Conservation (phyloP, 139 green algal genomes). For the Tetraselmis striata region DNA sequence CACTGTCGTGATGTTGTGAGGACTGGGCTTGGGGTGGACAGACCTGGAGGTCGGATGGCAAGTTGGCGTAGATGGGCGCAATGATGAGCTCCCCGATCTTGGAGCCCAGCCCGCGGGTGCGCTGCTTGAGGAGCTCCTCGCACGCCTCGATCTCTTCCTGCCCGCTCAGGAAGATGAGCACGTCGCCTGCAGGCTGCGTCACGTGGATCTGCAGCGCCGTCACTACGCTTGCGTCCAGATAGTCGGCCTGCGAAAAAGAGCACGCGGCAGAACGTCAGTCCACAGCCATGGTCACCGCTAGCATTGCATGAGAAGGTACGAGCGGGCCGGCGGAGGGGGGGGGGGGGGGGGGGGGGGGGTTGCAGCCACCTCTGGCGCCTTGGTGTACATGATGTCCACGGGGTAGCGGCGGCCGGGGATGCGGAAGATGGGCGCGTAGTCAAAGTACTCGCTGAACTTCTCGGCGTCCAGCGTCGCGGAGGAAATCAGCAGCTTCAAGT, state of each 20-base stretch:
- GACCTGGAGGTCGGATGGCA: conserved; percentile 88
- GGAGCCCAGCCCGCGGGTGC: conserved; percentile 75
- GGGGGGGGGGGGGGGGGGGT: too few species aligned
- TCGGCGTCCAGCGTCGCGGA: conserved; percentile 84
- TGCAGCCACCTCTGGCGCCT: conserved; percentile 63
- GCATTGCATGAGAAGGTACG: too few species aligned
- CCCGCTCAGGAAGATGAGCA: conserved; percentile 95
- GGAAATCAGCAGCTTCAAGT: conserved; percentile 96
- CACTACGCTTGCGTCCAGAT: conserved; percentile 79
- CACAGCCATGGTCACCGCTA: too few species aligned
- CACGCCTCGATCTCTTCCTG: conserved; percentile 94
- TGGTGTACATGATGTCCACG: conserved; percentile 97
- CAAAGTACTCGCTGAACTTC: conserved; percentile 95
- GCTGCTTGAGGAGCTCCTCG: conserved; percentile 86
- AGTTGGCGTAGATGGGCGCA: conserved; percentile 93
- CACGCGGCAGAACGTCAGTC: too few species aligned
- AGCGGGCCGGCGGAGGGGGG: too few species aligned
- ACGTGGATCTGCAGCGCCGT: conserved; percentile 88
- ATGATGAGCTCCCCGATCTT: conserved; percentile 93
- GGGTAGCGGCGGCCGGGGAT: conserved; percentile 85
- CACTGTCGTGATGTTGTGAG: too few species aligned
- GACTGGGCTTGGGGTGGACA: too few species aligned
- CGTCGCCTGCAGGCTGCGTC: conserved; percentile 75
- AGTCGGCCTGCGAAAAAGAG: conserved; percentile 79
- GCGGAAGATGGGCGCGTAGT: conserved; percentile 91